Base-by-base conservation (phyloP, 140 eudicot genomes). In the Anethum foeniculum region DNA sequence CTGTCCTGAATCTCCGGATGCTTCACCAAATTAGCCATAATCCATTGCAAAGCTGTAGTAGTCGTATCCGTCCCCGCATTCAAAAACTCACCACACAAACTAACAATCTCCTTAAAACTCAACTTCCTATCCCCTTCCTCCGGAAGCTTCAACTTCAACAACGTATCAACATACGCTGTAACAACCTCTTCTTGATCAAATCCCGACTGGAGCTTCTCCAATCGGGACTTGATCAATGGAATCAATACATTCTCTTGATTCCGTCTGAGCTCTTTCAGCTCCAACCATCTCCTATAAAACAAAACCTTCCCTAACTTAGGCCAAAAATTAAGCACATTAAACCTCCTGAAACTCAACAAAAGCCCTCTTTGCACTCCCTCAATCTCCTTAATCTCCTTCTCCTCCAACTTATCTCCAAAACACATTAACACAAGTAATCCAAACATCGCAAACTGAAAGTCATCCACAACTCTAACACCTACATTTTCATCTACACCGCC, bases 41-140 rank as follows among this genome's bases (percentile, higher is more conserved):
- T 85, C 93, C 93, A 91, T 43, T 91, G 85, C 21, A 91, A 65
- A 6, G 91, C 82, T 1, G 89, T 87, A 21, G 88, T 32, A 6
- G 91, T 90, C 8, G 96, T 88, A 19, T 91, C 93, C 0, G 91
- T 89, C 15, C 96, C 93, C 0, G 83, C 93, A 62, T 60, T 83
- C 0, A 91, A 76, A 79, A 89, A 86, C 58, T 89, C 93, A 23
- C 85, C 41, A 68, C 90, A 89, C 69, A 89, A 52, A 11, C 72
- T 79, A 47, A 83, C 89, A 82, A 91, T 87, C 76, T 88, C 91
- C 10, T 30, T 80, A 12, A 83, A 44, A 2, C 79, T 86, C 65
- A 87, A 76, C 32, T 87, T 84, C 19, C 91, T 80, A 62, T 85
- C 77, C 68, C 77, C 89, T 28, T 88, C 89, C 28, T 85, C 85